Base-by-base conservation (phyloP, 352 stramenopile genomes). In the Pythium apleroticum region DNA sequence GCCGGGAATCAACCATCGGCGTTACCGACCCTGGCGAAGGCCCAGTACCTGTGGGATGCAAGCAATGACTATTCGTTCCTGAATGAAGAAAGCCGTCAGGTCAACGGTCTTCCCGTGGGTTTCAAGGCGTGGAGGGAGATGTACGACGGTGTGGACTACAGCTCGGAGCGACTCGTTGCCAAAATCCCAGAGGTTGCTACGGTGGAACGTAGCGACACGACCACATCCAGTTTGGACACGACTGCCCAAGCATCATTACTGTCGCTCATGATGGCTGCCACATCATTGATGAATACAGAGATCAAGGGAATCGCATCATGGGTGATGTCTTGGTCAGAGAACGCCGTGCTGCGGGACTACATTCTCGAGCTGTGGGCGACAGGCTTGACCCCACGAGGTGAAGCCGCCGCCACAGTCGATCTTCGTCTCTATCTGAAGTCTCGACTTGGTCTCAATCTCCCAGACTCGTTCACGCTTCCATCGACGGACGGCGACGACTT, bases 81-180 rank as follows among this genome's bases (percentile, higher is more conserved):
- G 30, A 74, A 70, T 24, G 25, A 3, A 8, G 37, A 68, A 8
- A 20, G 27, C n/a, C 57, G 57, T 20, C 62, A 31, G 17, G 19
- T 4, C 1, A 55, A 66, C n/a, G 69, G 67, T 19, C 61, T 91
- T 9, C 80, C 78, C 0, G 70, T 72, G 10, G 81, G 80, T 1
- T 91, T 89, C 45, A 57, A 59, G 19, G 81, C 80, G 0, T 91
- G 81, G 81, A 68, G 75, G 65, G 78, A 86, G 31, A 69, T 91
- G 15, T 86, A 87, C 35, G 69, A 86, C 24, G 81, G 80, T 8
- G 24, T 66, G 0, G 80, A 91, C 46, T 84, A 66, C 10, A 85
- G 79, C 27, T 87, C 78, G 0, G 80, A 88, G 43, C 54, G 73
- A 12, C 56, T 90, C 0, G 45, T 80, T 1, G 17, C 54, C 6